Evolutionary conservation across 768 basidiomycete genomes (phyloP).

Genomic region (Coprinopsis sp.): DNA sequence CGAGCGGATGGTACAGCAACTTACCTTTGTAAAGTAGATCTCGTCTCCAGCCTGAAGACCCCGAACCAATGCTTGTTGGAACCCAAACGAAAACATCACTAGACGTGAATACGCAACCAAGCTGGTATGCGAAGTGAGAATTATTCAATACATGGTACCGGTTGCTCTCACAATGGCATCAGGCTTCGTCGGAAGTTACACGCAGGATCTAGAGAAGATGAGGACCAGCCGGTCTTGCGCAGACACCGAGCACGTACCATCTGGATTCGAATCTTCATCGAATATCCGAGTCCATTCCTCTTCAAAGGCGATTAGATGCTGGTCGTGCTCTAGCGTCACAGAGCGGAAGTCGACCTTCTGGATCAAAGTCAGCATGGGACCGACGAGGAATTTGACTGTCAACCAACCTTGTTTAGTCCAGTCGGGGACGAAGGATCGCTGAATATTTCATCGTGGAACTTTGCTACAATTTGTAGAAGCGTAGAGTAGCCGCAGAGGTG

Average conservation of each 20-base stretch:
- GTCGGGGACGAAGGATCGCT: constrained; percentile 63
- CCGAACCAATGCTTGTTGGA: constrained; percentile 75
- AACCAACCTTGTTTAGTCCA: constrained; percentile 62
- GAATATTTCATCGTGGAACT: constrained; percentile 75
- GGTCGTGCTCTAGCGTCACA: constrained; percentile 60
- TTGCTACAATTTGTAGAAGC: constrained; percentile 63
- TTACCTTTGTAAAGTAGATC: constrained; percentile 64
- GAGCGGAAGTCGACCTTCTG: constrained; percentile 65
- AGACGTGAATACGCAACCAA: constrained; percentile 72
- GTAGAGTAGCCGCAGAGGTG: constrained; percentile 72
- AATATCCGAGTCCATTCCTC: constrained; percentile 68
- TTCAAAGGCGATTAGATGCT: constrained; percentile 48
- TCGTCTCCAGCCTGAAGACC: constrained; percentile 60
- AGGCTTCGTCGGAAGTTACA: constrained; percentile 60
- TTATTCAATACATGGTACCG: neutral
- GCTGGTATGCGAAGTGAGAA: constrained; percentile 32
- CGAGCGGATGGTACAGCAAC: neutral
- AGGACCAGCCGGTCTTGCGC: neutral
- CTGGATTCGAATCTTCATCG: constrained; percentile 51
- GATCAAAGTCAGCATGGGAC: constrained; percentile 4
- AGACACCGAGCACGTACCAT: constrained; percentile 33
- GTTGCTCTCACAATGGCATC: constrained; percentile 65
- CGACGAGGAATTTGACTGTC: neutral
- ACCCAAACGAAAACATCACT: constrained; percentile 84
- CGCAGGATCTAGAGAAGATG: constrained; percentile 47